Evolutionary conservation across 495 filamentous ascomycete species (phyloP), one percentile per base, ranked within the genome.

Genomic region (Letharia columbiana): DNA sequence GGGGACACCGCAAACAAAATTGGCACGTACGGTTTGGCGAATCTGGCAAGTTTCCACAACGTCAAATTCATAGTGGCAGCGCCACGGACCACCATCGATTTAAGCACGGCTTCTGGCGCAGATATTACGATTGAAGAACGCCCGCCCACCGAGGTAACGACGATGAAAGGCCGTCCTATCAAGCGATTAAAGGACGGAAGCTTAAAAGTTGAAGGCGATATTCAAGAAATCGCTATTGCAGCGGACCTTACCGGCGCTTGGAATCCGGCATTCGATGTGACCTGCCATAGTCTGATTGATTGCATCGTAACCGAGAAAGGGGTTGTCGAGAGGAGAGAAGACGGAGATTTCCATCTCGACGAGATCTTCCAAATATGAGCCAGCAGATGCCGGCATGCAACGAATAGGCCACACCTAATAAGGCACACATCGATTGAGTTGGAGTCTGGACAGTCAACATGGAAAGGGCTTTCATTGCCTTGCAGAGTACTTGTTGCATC

Each of bases 1-100:
- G 94, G 94, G 44, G 94, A 98, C 77, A 98, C 94, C 3, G 94
- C 94, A 56, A 98, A 98, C 76, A 98, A 98, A 78, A 95, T 98
- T 65, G 94, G 94, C 40, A 98, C 94, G n/a, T 98, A 98, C 74
- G 77, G 82, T 49, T 82, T 98, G 40, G 92, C 94, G 15, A 89
- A 96, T 5, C 81, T 94, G 39, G 94, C 94, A 33, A 86, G 82
- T 67, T 79, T 91, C 71, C 95, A 98, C 73, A 89, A 87, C 23
- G 82, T 97, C 60, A 97, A 94, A 73, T 98, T 98, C 73, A 80
- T 98, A 39, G 92, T 98, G 12, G 94, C 95, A 7, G 94, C 94
- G 3, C 94, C 94, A 15, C 89, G 91, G 28, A 98, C 95, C 12
- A 96, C 90, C 64, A 92, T 98, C 71, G 94, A 98, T 73, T 78